Evolutionary conservation across 371 early-diverging fungal species (phyloP).

Genomic region (Cokeromyces recurvatus): DNA sequence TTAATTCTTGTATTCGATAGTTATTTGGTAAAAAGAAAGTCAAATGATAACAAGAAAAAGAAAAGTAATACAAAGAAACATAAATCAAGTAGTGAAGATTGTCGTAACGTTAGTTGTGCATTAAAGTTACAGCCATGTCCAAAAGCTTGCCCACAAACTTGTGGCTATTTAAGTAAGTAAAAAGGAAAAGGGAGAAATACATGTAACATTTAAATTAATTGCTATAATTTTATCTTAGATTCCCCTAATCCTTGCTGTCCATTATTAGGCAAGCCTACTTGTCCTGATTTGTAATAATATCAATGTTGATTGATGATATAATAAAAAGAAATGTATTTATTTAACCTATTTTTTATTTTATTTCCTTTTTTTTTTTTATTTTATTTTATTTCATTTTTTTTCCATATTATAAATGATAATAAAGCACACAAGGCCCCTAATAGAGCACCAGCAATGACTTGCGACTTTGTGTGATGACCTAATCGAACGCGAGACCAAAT

Average conservation of each 20-base stretch:
- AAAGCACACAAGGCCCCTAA: conserved; percentile 35
- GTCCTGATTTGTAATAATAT: conserved; percentile 4
- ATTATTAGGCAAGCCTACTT: conserved; percentile 5
- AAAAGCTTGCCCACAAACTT: conserved; percentile 8
- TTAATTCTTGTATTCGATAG: background rate
- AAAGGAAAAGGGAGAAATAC: no score
- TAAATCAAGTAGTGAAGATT: background rate
- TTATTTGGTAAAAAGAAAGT: conserved; percentile 1
- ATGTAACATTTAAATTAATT: no score
- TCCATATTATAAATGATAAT: conserved; percentile 36
- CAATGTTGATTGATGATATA: no score
- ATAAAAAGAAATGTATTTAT: no score
- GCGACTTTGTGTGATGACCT: conserved; percentile 47
- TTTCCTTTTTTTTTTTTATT: no score
- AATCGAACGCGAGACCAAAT: conserved; percentile 53
- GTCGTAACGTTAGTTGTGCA: background rate
- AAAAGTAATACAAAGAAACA: background rate
- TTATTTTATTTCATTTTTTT: no score
- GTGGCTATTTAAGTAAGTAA: conserved; percentile 7
- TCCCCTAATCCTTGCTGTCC: conserved; percentile 14
- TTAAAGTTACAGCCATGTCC: conserved; percentile 5
- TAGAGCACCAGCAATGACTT: conserved; percentile 43
- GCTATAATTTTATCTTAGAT: background rate
- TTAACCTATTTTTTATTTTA: no score
- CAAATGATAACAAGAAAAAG: background rate